Evolutionary conservation across 345 rosid genomes (phyloP), one percentile per base, ranked within the genome.

Genomic region (Corchorus olitorius): DNA sequence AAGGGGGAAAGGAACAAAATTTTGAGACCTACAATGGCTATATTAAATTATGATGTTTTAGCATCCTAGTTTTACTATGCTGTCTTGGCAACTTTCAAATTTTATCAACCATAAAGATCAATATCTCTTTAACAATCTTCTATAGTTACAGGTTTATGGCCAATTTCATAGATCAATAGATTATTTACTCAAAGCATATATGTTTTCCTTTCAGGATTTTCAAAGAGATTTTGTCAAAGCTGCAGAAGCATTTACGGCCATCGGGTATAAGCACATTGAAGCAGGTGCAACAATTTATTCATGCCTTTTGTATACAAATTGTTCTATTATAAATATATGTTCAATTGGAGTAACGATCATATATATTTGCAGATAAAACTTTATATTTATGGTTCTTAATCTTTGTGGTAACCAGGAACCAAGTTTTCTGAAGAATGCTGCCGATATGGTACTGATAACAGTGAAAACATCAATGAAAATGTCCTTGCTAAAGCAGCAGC

Each of bases 401-500:
- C 20, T 73, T 74, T 67, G 14, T 66, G 77, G 46, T 83, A 46
- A 78, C 72, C 69, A 94, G 99, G 99, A 78, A 88, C 92, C 80
- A 95, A 90, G 81, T 86, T 95, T 74, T 85, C 97, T 68, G 96
- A 95, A 89, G 96, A 93, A 45, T 93, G 93, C 79, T 87, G 91
- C 82, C 87, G 72, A 72, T 95, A 92, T 85, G 98, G 99, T 71
- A 87, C 94, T 16, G 99, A 95, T 78, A 93, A 84, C 59, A 82
- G 83, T 70, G 89, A 86, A 73, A 81, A 85, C 82, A 89, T 92
- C 74, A 85, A 88, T 16, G 93, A 93, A 63, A 93, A 88, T 82
- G 76, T 92, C 56, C 84, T 95, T 7, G 97, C 98, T 22, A 93
- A 93, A 81, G 92, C 97, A 82, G 98, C 97, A 35, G 97, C 96